Evolutionary conservation across 2,329 filamentous ascomycete species (phyloP), one percentile per base, ranked within the genome.

Genomic region (Stachybotrys echinatus): DNA sequence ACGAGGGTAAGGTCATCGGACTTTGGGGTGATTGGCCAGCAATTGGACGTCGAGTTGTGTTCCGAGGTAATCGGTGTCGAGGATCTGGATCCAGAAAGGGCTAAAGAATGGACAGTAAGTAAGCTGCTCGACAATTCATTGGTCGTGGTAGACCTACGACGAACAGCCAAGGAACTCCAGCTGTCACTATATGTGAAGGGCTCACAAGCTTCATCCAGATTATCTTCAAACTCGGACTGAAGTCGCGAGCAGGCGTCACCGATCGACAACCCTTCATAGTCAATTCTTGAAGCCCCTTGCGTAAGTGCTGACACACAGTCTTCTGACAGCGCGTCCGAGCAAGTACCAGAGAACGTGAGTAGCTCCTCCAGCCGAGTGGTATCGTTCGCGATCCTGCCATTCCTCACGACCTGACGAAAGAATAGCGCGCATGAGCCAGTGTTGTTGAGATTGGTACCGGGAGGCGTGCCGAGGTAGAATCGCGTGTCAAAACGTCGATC

Each of bases 1-100:
- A 54, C 40, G 17, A 45, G 23, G n/a, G 48, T 51, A 4, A 55
- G 48, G 8, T 39, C 14, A 43, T 50, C 22, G 6, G 46, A 27
- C 12, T 49, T 52, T 18, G 52, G 52, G 14, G 47, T 23, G 19
- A 55, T 47, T 14, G 52, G 50, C 52, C 50, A 55, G 39, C 52
- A 54, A 19, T 52, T 49, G 8, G 52, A 54, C 2, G 50, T 52
- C 2, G 48, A 48, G 37, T 55, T 55, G 4, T 55, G 31, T 14
- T 50, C 27, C 6, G 48, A 42, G 5, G 43, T 42, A 38, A 54
- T 54, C 2, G 48, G 39, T 3, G 50, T 34, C 10, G 27, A 5
- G 14, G 27, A 34, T 8, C 5, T 14, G 27, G 27, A 14, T 14
- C 27, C 27, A 8, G 27, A 34, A 14, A 34, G 27, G 14, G 27